These are phyloP conservation scores for Mycosphaerella arachidis DNA, from an alignment of 2,329 filamentous ascomycete genomes.

Conservation along the genomic window DNA sequence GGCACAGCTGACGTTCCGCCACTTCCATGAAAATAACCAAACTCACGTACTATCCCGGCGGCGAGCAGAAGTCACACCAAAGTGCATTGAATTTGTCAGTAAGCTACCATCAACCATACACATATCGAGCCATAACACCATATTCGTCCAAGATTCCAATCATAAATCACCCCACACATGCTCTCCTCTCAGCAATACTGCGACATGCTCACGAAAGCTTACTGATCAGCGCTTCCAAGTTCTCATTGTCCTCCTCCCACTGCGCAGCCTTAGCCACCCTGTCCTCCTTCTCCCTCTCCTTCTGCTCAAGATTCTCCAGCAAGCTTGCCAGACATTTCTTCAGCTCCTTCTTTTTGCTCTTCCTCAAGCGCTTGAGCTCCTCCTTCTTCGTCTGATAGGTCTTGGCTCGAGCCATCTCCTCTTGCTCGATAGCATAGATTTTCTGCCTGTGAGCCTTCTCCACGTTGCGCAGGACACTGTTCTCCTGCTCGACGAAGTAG, in stretches of 20 bases:
- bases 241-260: slow-evolving; percentile 2
- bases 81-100: background rate
- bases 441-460: slow-evolving; percentile 43
- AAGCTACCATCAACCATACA: background rate
- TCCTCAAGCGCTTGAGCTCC: slow-evolving; percentile 26
- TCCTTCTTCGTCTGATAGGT: slow-evolving; percentile 32
- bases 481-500: slow-evolving; percentile 46
- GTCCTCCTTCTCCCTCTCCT: background rate
- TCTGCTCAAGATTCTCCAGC: background rate
- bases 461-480: slow-evolving; percentile 41
- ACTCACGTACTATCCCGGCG: too few relatives aligned
- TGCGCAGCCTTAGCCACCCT: background rate
- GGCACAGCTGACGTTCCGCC: too few relatives aligned
- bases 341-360: slow-evolving; percentile 4
- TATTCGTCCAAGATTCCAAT: background rate
- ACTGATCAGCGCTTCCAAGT: background rate
- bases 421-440: slow-evolving; percentile 38
- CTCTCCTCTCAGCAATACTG: background rate
- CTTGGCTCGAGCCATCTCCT: slow-evolving; percentile 39
- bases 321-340: background rate
- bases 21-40: too few relatives aligned
- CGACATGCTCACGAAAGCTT: background rate
- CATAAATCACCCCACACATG: background rate
- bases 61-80: too few relatives aligned
- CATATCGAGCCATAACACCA: background rate